Base-by-base conservation (phyloP, 2,329 filamentous ascomycete species). In the Aspergillus sergii region DNA sequence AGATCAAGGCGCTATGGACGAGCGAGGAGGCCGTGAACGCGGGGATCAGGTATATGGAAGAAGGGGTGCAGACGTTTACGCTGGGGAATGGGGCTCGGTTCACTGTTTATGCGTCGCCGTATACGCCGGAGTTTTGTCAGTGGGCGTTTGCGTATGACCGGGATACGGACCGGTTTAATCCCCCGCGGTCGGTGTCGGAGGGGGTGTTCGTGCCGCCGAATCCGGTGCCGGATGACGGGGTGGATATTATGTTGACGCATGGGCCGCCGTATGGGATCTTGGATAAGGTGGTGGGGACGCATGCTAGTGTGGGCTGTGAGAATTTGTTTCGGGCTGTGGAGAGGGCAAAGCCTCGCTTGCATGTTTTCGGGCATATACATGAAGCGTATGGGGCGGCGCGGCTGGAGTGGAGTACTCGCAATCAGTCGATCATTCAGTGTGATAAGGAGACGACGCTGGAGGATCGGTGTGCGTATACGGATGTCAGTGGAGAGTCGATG, bases 351-450 rank as follows among this genome's bases (percentile, higher is more conserved):
- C 88, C 88, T 0, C 72, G 75, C 3, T 57, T 89, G n/a, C 85
- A 89, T 71, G 85, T 85, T 65, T 90, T 88, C 69, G 87, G 87
- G 0, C 87, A 89, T 75, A 88, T 89, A 21, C 86, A 88, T 69
- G 84, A 86, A 69, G 84, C 78, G 0, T 82, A 82, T 73, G 84
- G 83, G 21, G 81, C 79, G 4, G 71, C 76, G 65, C 73, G 83
- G 64, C 72, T 58, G 66, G 65, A 64, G 56, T 72, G 68, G 73
- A 65, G 39, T 30, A 61, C 50, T 41, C 59, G 56, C 57, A 66
- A 59, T 46, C 65, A 68, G 46, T 62, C 65, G 36, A 32, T 46
- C 23, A 68, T 76, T 21, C 50, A 59, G 39, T 65, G 63, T 11
- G 73, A 78, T 60, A 54, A 57, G 7, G 70, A 75, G 58, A 71